These are phyloP conservation scores for Pseudogymnoascus destructans DNA, from an alignment of 2,329 filamentous ascomycete species.

Conservation along the genomic window DNA sequence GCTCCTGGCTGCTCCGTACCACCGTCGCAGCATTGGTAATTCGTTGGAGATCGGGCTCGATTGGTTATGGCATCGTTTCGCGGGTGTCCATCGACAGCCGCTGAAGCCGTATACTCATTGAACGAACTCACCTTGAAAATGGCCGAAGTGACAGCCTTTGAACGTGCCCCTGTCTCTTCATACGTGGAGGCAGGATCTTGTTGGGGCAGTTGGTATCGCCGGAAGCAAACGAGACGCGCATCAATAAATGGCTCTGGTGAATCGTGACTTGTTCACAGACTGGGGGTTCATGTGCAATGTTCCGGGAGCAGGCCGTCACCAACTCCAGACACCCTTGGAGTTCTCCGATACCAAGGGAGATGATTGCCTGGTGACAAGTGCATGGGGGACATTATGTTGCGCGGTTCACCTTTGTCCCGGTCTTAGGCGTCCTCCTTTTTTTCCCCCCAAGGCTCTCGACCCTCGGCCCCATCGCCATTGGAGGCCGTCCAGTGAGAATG, in stretches of 20 bases:
- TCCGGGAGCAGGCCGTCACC: not conserved
- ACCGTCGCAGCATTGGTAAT: not conserved
- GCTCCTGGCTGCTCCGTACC: not conserved
- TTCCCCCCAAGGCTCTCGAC: not conserved
- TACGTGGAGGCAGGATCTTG: conserved; percentile 1
- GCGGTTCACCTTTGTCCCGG: conserved; percentile 1
- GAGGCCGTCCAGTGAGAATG: conserved; percentile 7
- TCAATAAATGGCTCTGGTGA: conserved; percentile 6
- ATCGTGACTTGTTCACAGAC: conserved; percentile 5
- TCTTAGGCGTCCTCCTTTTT: not conserved
- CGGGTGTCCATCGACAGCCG: not conserved
- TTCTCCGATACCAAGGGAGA: not conserved
- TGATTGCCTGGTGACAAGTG: not conserved
- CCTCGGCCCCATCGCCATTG: not conserved
- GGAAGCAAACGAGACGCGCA: conserved; percentile 7
- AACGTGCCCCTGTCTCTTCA: not conserved
- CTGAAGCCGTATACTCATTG: not conserved
- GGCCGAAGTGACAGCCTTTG: not conserved
- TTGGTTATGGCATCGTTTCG: conserved; percentile 6
- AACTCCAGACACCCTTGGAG: conserved; percentile 1
- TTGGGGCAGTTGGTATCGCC: not conserved
- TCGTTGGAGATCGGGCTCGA: not conserved
- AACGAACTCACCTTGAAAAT: not conserved
- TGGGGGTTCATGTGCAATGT: conserved; percentile 7
- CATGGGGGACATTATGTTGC: conserved; percentile 7